phyloP scores from a whole-genome alignment of 2,329 filamentous ascomycete species.

The Blastomyces parvus region DNA sequence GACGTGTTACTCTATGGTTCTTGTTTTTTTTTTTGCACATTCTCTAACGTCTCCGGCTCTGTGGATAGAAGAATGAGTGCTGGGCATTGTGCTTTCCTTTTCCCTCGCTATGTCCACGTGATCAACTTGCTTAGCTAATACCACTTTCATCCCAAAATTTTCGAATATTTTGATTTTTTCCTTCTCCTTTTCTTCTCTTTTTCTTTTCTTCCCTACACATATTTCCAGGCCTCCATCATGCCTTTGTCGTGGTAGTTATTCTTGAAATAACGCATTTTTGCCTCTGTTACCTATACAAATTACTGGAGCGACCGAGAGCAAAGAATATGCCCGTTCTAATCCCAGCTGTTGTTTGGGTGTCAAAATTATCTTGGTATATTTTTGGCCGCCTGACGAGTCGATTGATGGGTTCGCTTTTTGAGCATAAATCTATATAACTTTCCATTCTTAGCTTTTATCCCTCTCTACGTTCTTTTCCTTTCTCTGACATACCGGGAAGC shows the following conservation, averaged over 20 bases:
- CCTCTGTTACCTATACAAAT: conserved; percentile 34
- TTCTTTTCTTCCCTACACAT: conserved; percentile 21
- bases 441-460: neutral
- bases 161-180: conserved; percentile 14
- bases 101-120: too few species aligned
- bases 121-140: too few species aligned
- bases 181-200: conserved; percentile 22
- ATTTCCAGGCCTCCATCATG: conserved; percentile 36
- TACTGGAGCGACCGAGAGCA: conserved; percentile 34
- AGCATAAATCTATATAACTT: conserved; percentile 27
- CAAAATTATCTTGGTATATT: conserved; percentile 15
- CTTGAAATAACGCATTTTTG: neutral
- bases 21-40: too few species aligned
- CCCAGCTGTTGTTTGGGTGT: conserved; percentile 25
- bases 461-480: neutral
- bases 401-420: conserved; percentile 39
- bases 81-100: too few species aligned
- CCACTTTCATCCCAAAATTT: conserved; percentile 12
- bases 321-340: conserved; percentile 35
- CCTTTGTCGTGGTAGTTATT: conserved; percentile 30
- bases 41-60: too few species aligned
- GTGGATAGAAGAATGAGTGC: too few species aligned
- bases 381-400: conserved; percentile 17
- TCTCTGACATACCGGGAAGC: neutral
- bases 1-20: too few species aligned